Conservation (phyloP, 164 flowering plant species). For the Chimonanthus salicifolius region DNA sequence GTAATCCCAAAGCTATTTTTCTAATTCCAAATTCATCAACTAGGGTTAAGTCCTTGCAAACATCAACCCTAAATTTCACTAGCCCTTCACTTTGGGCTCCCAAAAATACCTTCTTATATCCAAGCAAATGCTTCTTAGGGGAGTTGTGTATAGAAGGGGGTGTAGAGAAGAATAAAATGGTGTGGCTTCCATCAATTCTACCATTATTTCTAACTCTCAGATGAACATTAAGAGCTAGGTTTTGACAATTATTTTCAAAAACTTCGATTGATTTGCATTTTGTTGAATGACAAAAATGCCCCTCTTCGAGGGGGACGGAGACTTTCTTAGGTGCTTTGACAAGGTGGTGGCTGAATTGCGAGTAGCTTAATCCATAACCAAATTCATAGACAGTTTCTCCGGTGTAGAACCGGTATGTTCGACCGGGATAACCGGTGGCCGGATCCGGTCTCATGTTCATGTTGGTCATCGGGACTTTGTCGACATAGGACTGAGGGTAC, state of each 20-base stretch:
- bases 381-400: conserved; percentile 67
- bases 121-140: conserved; percentile 76
- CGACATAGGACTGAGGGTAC: conserved; percentile 59
- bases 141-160: conserved; percentile 73
- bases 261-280: conserved; percentile 59
- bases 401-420: conserved; percentile 72
- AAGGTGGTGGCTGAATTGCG: conserved; percentile 48
- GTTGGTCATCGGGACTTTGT: conserved; percentile 61
- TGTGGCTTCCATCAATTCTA: conserved; percentile 53
- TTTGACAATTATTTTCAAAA: conserved; percentile 34
- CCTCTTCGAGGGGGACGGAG: conserved; percentile 53
- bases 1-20: conserved; percentile 70
- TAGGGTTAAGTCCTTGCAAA: conserved; percentile 82
- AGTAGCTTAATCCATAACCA: conserved; percentile 72
- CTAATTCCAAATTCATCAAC: conserved; percentile 73
- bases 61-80: conserved; percentile 70
- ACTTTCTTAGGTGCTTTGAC: conserved; percentile 56
- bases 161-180: conserved; percentile 59
- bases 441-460: conserved; percentile 56
- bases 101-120: conserved; percentile 71
- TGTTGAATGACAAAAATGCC: conserved; percentile 52
- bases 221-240: conserved; percentile 53
- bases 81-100: conserved; percentile 25
- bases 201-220: conserved; percentile 62
- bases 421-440: conserved; percentile 55